A percentile compares a stretch with the other conserved stretches of the same genome.
phyloP scores from a whole-genome alignment of 2,329 filamentous ascomycete species.

The Dichotomopilus funicola region DNA sequence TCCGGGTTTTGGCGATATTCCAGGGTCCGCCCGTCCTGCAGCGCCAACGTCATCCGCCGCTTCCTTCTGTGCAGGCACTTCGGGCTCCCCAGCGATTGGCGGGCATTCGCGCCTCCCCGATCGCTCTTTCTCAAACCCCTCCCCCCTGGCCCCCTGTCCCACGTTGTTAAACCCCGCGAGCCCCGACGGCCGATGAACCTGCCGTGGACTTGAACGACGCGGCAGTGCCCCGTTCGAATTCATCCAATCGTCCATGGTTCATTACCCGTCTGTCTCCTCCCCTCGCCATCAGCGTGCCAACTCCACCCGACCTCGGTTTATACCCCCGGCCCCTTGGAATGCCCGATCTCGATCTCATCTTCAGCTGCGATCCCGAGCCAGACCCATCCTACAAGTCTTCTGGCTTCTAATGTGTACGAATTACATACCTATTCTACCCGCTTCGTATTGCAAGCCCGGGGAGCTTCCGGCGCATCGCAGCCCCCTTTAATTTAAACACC shows the following conservation, averaged over 20 bases:
- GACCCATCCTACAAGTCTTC: neutral
- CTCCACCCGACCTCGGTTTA: conserved; percentile 12
- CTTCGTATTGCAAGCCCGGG: too few relatives aligned
- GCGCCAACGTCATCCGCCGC: conserved; percentile 15
- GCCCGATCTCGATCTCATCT: conserved; percentile 12
- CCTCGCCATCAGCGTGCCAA: neutral
- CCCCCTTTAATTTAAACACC: too few relatives aligned
- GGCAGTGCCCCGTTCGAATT: neutral
- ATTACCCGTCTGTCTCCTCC: neutral
- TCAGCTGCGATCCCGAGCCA: conserved; percentile 1
- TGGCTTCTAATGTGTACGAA: too few relatives aligned
- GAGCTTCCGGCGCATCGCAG: too few relatives aligned
- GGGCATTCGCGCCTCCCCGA: neutral
- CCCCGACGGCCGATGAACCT: neutral
- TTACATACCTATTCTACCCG: too few relatives aligned
- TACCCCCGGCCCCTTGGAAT: conserved; percentile 6
- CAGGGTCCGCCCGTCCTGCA: conserved; percentile 5
- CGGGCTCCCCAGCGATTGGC: neutral
- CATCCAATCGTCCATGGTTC: neutral
- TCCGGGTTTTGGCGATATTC: conserved; percentile 11
- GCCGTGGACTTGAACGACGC: neutral
- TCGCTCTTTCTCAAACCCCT: conserved; percentile 9
- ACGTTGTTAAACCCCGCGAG: conserved; percentile 14
- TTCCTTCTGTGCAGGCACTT: neutral
- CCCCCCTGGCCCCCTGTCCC: conserved; percentile 6